A percentile compares a stretch with the other conserved stretches of the same genome.
Conservation (phyloP, 169 alveolate genomes). For the Plasmodium sp. region DNA sequence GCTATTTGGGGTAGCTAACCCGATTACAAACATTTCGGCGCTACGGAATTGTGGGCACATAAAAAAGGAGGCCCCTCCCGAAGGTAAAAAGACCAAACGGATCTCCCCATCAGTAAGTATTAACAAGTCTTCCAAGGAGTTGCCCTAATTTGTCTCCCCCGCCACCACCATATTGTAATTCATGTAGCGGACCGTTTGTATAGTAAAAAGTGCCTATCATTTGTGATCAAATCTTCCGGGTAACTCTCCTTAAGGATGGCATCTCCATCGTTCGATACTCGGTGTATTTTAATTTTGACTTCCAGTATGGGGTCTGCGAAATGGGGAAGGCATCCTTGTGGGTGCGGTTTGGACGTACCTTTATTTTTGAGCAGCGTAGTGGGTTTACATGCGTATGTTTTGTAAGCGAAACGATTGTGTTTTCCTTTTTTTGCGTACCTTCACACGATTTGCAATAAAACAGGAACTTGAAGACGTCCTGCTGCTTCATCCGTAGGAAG, state of each 20-base stretch:
- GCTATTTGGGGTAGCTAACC: neutral
- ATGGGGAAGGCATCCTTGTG: neutral
- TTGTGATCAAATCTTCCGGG: neutral
- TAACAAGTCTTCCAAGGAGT: neutral
- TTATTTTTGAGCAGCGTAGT: neutral
- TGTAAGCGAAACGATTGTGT: neutral
- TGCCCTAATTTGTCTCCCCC: neutral
- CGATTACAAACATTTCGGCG: neutral
- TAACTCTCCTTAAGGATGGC: neutral
- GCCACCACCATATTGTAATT: neutral
- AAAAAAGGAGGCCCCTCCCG: neutral
- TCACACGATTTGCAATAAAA: neutral
- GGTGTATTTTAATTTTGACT: conserved; percentile 32
- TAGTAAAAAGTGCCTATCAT: conserved; percentile 9
- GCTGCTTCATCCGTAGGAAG: conserved; percentile 11
- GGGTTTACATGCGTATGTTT: neutral
- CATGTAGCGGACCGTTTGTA: neutral
- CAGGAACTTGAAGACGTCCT: conserved; percentile 4
- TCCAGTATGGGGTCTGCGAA: conserved; percentile 20
- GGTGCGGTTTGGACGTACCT: neutral
- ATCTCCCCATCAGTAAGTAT: neutral
- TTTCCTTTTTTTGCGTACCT: conserved; percentile 4
- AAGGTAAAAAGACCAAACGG: neutral
- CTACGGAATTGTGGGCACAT: neutral
- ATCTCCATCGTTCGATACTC: neutral